Base-by-base conservation (phyloP, 2,329 filamentous ascomycete genomes). In the Exophiala oligosperma region DNA sequence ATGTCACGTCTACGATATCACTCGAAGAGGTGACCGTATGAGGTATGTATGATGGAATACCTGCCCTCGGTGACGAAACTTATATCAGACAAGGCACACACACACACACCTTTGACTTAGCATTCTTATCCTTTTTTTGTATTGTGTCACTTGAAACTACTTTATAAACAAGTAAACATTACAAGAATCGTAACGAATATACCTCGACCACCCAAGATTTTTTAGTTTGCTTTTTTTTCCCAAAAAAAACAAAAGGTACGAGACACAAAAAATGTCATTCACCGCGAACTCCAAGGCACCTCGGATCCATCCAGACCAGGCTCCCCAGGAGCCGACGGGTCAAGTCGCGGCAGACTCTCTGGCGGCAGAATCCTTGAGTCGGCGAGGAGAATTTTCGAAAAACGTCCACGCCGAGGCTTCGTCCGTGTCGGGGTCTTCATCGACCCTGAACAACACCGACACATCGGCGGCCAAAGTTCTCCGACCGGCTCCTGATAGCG, bases 261-360 rank as follows among this genome's bases (percentile, higher is more conserved):
- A 44, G 56, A 24, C n/a, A 59, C n/a, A 17, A 17, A 48, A 24
- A 24, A 66, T 65, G 63, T 65, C 63, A 26, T 58, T 52, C 57
- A 50, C 61, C 53, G 57, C 53, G 12, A 62, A 63, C 46, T 56
- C 64, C 11, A 48, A 56, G 24, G 61, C 63, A n/a, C 52, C 61
- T 59, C 82, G 78, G 47, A 78, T 71, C 48, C 82, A 84, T 68
- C 77, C 79, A 52, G 68, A 71, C 59, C 70, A 76, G 46, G 81
- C 84, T 28, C 81, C 79, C 58, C 71, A 76, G 14, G 90, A 94
- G 72, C 76, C 80, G 12, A 77, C 87, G 4, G 91, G 91, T 52
- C 67, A 78, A 26, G 80, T 93, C 1, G 75, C 81, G 46, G 77
- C 81, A 12, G 89, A 88, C 73, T 93, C 89, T 5, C 46, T 43